Percentiles rank a stretch among this genome's conserved stretches.
phyloP scores from a whole-genome alignment of 2,329 filamentous ascomycete species.

The Epichloe uncinata region DNA sequence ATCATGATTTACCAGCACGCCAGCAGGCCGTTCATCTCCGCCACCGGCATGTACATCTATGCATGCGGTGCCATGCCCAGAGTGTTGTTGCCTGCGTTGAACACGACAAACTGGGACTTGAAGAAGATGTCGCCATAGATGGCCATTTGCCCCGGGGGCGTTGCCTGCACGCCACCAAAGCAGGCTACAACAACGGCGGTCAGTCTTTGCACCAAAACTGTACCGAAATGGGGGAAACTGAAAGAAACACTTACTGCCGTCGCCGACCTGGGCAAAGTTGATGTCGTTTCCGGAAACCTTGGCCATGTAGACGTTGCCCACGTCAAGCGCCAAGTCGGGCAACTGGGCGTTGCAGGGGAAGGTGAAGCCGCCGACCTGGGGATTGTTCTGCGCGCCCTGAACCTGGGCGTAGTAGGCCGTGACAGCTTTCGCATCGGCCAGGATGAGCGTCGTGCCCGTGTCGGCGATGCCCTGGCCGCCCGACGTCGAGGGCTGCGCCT shows the following conservation, averaged over 20 bases:
- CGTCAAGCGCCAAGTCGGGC: conserved; percentile 38
- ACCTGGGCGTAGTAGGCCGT: conserved; percentile 34
- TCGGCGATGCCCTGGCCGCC: conserved; percentile 33
- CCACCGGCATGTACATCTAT: background rate
- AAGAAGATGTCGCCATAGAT: conserved; percentile 52
- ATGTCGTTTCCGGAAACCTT: conserved; percentile 39
- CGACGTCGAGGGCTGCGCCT: conserved; percentile 24
- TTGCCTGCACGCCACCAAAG: conserved; percentile 55
- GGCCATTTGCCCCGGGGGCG: conserved; percentile 37
- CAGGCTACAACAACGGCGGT: conserved; percentile 29
- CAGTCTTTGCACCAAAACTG: background rate
- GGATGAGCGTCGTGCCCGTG: conserved; percentile 49
- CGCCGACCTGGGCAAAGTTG: conserved; percentile 37
- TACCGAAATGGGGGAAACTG: background rate
- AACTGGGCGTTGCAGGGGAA: conserved; percentile 31
- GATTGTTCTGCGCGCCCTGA: conserved; percentile 20
- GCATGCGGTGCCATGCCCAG: conserved; percentile 32
- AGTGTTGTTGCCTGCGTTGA: conserved; percentile 41
- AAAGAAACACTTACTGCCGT: conserved; percentile 27
- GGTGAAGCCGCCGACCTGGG: conserved; percentile 27
- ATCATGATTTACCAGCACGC: no score
- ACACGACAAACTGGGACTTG: conserved; percentile 46
- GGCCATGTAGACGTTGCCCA: conserved; percentile 44
- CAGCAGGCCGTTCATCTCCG: no score
- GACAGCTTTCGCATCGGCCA: conserved; percentile 40